Evolutionary conservation across 106 monocot genomes (phyloP).

Genomic region (Platanthera zijinensis): DNA sequence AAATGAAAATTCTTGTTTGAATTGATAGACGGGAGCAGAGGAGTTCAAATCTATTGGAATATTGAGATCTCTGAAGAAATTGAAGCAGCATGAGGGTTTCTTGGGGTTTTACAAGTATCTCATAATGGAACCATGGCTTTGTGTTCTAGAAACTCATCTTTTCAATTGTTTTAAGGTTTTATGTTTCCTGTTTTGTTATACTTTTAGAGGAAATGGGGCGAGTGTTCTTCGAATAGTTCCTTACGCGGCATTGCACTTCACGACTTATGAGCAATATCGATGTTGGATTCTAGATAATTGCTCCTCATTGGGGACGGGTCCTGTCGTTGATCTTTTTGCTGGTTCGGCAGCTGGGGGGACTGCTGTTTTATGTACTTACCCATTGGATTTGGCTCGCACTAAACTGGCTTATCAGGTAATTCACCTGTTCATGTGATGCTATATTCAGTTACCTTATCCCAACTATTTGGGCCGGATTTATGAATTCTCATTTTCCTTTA

Average conservation of each 20-base stretch:
- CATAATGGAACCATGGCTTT: neutral
- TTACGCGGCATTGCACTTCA: constrained; percentile 90
- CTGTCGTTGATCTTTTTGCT: constrained; percentile 81
- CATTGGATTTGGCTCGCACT: constrained; percentile 85
- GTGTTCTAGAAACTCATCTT: neutral
- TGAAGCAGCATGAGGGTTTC: constrained; percentile 70
- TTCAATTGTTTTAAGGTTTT: neutral
- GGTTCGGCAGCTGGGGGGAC: constrained; percentile 95
- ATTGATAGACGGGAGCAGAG: constrained; percentile 60
- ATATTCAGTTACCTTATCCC: too few species aligned
- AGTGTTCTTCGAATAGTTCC: constrained; percentile 92
- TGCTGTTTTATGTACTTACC: constrained; percentile 95
- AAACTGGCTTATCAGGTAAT: constrained; percentile 93
- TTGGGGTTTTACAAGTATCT: constrained; percentile 85
- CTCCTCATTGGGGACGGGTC: constrained; percentile 62
- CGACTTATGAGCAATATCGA: constrained; percentile 86
- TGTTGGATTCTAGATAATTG: constrained; percentile 75
- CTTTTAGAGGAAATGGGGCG: constrained; percentile 83
- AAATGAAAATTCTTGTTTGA: neutral
- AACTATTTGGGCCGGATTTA: too few species aligned
- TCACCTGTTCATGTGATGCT: neutral
- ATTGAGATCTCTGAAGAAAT: constrained; percentile 53
- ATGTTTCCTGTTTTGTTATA: neutral
- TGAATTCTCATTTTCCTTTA: too few species aligned
- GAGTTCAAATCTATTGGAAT: constrained; percentile 77